A percentile compares a stretch with the other conserved stretches of the same genome.
Conservation (phyloP, 805 yeast species). For the Geotrichum ghanense region DNA sequence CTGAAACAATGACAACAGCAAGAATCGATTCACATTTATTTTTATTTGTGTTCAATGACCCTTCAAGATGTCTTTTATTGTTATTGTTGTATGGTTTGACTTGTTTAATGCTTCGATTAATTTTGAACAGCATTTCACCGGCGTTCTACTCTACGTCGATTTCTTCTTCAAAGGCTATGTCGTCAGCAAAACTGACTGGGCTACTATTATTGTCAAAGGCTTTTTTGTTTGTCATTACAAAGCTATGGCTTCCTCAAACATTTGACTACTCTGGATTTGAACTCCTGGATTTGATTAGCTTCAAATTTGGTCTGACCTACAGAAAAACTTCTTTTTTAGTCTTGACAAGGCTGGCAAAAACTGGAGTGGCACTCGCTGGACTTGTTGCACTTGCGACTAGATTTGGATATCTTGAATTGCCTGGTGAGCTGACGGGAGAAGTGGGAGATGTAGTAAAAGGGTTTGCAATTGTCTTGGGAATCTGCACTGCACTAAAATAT, state of each 20-base stretch:
- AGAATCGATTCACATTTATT: background rate
- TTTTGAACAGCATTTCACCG: background rate
- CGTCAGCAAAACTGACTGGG: background rate
- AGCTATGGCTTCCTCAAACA: background rate
- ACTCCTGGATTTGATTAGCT: background rate
- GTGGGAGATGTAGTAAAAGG: too few species aligned
- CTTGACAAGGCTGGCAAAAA: too few species aligned
- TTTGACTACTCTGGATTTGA: background rate
- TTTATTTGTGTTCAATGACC: background rate
- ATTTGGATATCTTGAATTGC: too few species aligned
- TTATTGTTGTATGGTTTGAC: background rate
- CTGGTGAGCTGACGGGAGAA: too few species aligned
- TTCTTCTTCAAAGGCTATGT: too few species aligned
- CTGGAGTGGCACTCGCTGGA: too few species aligned
- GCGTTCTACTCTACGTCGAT: too few species aligned
- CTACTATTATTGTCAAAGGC: background rate
- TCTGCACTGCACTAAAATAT: too few species aligned
- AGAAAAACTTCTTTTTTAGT: too few species aligned
- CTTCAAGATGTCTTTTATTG: background rate
- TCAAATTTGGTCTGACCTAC: background rate
- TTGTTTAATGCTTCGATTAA: background rate
- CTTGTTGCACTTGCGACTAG: too few species aligned
- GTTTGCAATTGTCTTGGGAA: too few species aligned
- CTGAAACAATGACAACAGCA: background rate
- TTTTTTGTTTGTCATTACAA: background rate